These are phyloP conservation scores for Funneliformis geosporum DNA, from an alignment of 192 early-diverging fungal genomes.

Conservation along the genomic window DNA sequence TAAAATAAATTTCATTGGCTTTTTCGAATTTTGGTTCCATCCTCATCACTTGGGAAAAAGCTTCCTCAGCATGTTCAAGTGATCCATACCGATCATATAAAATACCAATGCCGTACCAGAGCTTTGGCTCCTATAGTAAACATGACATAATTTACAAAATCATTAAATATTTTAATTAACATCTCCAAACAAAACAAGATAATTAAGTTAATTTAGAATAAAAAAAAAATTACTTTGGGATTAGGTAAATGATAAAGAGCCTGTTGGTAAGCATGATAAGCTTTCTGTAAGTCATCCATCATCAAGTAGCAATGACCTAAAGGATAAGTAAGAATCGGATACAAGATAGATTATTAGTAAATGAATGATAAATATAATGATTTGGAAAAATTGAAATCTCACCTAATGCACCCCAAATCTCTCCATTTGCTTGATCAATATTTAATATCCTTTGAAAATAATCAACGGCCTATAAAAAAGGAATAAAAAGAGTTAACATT, in stretches of 20 bases:
- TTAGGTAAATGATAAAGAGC: constrained; percentile 90
- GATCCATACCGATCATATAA: constrained; percentile 97
- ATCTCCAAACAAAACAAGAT: not conserved
- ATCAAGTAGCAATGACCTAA: constrained; percentile 92
- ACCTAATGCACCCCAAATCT: constrained; percentile 87
- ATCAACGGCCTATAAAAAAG: constrained; percentile 69
- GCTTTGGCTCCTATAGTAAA: constrained; percentile 81
- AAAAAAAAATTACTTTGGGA: constrained; percentile 65
- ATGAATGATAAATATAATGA: not conserved
- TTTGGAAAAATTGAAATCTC: not conserved
- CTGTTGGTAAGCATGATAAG: constrained; percentile 95
- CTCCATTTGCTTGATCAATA: constrained; percentile 84
- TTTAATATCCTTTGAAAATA: constrained; percentile 88
- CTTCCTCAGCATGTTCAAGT: constrained; percentile 95
- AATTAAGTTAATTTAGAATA: not conserved
- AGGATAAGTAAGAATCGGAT: not conserved
- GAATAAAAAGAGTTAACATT: constrained; percentile 3
- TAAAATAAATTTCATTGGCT: constrained; percentile 96
- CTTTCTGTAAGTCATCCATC: constrained; percentile 93
- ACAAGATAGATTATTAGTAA: not conserved
- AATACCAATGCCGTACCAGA: constrained; percentile 99
- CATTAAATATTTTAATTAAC: constrained; percentile 5
- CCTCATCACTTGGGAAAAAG: constrained; percentile 89
- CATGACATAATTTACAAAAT: not conserved
- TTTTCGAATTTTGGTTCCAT: constrained; percentile 98